A percentile compares a stretch with the other conserved stretches of the same genome.
Evolutionary conservation across 208 protist species (phyloP).

Genomic region (Naegleria fowleri): DNA sequence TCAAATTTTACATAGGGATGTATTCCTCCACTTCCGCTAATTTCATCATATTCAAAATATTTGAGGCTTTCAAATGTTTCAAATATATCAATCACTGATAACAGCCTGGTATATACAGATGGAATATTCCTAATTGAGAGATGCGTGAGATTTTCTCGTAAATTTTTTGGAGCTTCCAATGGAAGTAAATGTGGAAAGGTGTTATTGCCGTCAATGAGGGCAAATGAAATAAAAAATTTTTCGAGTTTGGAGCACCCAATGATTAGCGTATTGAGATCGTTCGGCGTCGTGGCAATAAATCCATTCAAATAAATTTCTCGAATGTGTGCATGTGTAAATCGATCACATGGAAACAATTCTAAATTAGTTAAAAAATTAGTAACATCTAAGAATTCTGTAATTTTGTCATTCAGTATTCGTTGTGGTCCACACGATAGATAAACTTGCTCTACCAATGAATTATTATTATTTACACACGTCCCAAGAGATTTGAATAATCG

Average conservation of each 20-base stretch:
- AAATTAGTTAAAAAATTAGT: neutral
- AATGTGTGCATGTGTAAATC: neutral
- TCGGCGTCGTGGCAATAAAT: neutral
- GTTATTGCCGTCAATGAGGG: neutral
- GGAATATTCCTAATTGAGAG: neutral
- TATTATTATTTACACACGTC: neutral
- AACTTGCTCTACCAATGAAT: neutral
- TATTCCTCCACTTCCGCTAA: neutral
- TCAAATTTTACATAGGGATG: neutral
- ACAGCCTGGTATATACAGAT: neutral
- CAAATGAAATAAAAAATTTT: neutral
- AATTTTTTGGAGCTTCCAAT: neutral
- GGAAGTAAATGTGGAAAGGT: neutral
- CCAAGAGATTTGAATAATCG: neutral
- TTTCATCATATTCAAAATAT: neutral
- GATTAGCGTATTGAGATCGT: neutral
- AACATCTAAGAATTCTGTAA: neutral
- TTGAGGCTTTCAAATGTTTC: neutral
- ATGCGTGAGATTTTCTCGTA: neutral
- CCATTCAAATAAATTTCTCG: neutral
- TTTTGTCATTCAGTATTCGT: neutral
- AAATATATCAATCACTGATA: neutral
- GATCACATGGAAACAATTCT: too few species aligned
- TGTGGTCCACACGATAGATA: neutral
- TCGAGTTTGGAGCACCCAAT: neutral